Base-by-base conservation (phyloP, 169 alveolate species). In the Eimeria praecox region DNA sequence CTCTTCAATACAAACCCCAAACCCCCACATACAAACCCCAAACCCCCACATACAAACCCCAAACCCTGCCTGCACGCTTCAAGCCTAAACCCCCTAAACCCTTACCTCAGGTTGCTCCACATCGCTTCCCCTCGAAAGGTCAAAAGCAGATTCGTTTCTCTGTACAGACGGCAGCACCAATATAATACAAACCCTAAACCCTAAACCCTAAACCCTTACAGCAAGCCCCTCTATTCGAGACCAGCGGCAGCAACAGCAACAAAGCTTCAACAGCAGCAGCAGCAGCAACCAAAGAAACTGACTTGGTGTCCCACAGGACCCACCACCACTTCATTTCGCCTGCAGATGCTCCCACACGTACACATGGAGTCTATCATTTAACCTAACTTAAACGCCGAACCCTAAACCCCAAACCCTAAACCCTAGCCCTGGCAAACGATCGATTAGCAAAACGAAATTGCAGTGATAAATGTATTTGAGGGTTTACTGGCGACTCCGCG, bases 291-390 rank as follows among this genome's bases (percentile, higher is more conserved):
- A 27, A 42, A 78, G 40, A 78, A 24, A 42, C 89, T 78, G 46
- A 78, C 89, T 78, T 78, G n/a, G 64, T 46, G 42, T 78, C 89
- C 89, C 89, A 78, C 64, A 78, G 33, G 64, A 78, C 62, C 89
- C 89, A 78, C 64, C 89, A 78, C 89, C 89, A 78, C 38, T 78
- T 78, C 89, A 78, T 78, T 78, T 78, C 89, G 40, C 62, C 89
- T 78, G 89, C 59, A 46, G 1, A 33, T 6, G 52, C 83, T 2
- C 30, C 54, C 46, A 16, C 83, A 73, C 54, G 52, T 46, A 20
- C 64, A 24, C 89, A 4, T 27, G 33, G 0, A 35, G 22, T 27
- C 38, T n/a, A 73, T 14, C 2, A 20, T 78, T 12, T 22, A 20
- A 6, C 18, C 38, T 22, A 40, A 38, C 86, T 35, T 42, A 75